Evolutionary conservation across 1,284 basidiomycete species (phyloP), one percentile per base, ranked within the genome.

Genomic region (Vanrija sp.): DNA sequence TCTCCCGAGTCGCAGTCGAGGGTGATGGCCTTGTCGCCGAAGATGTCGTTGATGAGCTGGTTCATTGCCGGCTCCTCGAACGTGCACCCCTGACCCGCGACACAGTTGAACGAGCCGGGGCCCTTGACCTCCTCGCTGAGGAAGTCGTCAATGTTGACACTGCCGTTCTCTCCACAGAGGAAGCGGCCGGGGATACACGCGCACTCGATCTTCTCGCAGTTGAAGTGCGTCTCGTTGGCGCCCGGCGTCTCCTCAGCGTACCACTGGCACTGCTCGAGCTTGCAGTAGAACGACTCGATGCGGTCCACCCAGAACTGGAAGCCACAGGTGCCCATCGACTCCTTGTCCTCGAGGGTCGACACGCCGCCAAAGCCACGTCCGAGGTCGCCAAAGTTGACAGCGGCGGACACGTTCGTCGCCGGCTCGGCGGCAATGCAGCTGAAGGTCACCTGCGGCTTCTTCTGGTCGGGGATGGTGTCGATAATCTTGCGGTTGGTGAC

Each of bases 41-140:
- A 98, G 60, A 98, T 86, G 61, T 88, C 86, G 66, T 87, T 84
- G 73, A 98, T 98, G 47, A 98, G 82, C 35, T 86, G 81, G 69
- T 98, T 96, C 95, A 98, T 97, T 0, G 89, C 91, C 0, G 91
- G 90, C 67, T 98, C 95, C 69, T 93, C 87, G 66, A 98, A 98
- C 57, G 81, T 83, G 77, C 94, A 98, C 51, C 78, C 72, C 61
- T 80, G 69, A 31, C 84, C 86, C 3, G 85, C 81, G 61, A 82
- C 85, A 78, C 94, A 96, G 53, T 82, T 85, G 77, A 98, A 97
- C 20, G 80, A 80, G 0, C 88, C 94, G 0, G 95, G 95, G 0
- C 95, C 95, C 57, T 84, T 87, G 75, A 98, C 96, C 65, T 89
- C 85, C 63, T 96, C 86, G 22, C 77, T 82, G 59, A 98, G 80